These are phyloP conservation scores for Torulaspora maleeae DNA, from an alignment of 805 yeast species.

Conservation along the genomic window DNA sequence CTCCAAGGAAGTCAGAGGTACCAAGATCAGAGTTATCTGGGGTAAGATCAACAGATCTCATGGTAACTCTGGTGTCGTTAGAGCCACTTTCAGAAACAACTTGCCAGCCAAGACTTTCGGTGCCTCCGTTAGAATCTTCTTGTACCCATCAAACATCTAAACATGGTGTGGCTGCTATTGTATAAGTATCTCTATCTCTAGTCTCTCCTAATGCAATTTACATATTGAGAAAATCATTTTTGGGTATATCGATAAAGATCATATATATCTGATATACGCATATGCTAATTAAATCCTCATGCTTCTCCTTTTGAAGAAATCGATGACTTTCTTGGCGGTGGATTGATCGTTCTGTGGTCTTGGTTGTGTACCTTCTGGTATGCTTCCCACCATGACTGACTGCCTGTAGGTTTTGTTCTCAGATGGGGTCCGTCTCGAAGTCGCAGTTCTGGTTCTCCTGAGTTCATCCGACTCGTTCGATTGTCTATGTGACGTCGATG, in stretches of 20 bases:
- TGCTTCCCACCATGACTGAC: slow-evolving; percentile 13
- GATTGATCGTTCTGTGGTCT: slow-evolving; percentile 52
- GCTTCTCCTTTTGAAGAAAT: slow-evolving; percentile 69
- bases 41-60: slow-evolving; percentile 98
- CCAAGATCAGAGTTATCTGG: slow-evolving; percentile 99
- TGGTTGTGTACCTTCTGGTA: slow-evolving; percentile 12
- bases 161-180: slow-evolving; percentile 14
- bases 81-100: slow-evolving; percentile 98
- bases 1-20: slow-evolving; percentile 94
- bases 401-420: slow-evolving; percentile 9
- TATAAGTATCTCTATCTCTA: slow-evolving; percentile 18
- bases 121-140: slow-evolving; percentile 99
- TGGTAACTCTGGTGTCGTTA: slow-evolving; percentile 97
- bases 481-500: slow-evolving; percentile 1
- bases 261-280: slow-evolving; percentile 4
- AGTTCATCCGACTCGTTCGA: background rate
- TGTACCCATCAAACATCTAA: slow-evolving; percentile 99
- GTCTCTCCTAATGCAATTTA: slow-evolving; percentile 15
- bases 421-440: slow-evolving; percentile 2
- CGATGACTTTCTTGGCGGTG: slow-evolving; percentile 73
- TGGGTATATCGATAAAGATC: slow-evolving; percentile 4
- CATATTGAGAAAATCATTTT: slow-evolving; percentile 9
- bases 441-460: background rate
- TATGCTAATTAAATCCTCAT: slow-evolving; percentile 27
- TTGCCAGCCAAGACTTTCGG: slow-evolving; percentile 99